These are phyloP conservation scores for Aspergillus saccharolyticus DNA, from an alignment of 495 filamentous ascomycete genomes.

Conservation along the genomic window DNA sequence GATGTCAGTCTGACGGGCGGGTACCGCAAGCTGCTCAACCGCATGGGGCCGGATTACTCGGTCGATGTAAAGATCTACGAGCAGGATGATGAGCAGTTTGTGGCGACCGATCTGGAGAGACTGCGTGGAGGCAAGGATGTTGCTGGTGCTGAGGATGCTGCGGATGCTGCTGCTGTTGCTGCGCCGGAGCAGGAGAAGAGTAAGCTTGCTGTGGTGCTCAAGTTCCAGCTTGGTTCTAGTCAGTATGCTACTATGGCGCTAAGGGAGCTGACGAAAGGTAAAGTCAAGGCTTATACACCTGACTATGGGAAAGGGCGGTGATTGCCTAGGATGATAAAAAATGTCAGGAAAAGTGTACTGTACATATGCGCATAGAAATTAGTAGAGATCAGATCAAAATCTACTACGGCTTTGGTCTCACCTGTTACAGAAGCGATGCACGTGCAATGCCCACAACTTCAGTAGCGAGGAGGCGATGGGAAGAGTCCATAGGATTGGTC, in stretches of 20 bases:
- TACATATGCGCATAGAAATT: neutral
- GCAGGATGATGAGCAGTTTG: slow-evolving; percentile 73
- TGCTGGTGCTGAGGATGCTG: slow-evolving; percentile 8
- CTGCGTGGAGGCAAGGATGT: slow-evolving; percentile 18
- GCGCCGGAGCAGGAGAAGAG: slow-evolving; percentile 10
- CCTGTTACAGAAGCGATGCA: no score
- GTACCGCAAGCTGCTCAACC: slow-evolving; percentile 80
- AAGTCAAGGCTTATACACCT: slow-evolving; percentile 57
- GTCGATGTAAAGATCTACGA: slow-evolving; percentile 66
- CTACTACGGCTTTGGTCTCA: no score
- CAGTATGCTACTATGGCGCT: slow-evolving; percentile 95
- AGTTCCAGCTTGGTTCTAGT: slow-evolving; percentile 76
- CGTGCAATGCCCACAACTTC: no score
- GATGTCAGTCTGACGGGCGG: slow-evolving; percentile 85
- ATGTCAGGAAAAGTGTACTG: neutral
- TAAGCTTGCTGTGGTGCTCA: slow-evolving; percentile 79
- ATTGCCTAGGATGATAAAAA: slow-evolving; percentile 2
- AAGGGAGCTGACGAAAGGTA: slow-evolving; percentile 76
- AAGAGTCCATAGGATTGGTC: no score
- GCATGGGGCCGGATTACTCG: slow-evolving; percentile 49
- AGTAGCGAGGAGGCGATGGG: no score
- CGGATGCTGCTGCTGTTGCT: neutral
- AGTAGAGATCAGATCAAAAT: no score
- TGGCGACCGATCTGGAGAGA: slow-evolving; percentile 73
- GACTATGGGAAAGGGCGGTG: slow-evolving; percentile 52